Base-by-base conservation (phyloP, 2,329 filamentous ascomycete species). In the Rhexocercosporidium sp. region DNA sequence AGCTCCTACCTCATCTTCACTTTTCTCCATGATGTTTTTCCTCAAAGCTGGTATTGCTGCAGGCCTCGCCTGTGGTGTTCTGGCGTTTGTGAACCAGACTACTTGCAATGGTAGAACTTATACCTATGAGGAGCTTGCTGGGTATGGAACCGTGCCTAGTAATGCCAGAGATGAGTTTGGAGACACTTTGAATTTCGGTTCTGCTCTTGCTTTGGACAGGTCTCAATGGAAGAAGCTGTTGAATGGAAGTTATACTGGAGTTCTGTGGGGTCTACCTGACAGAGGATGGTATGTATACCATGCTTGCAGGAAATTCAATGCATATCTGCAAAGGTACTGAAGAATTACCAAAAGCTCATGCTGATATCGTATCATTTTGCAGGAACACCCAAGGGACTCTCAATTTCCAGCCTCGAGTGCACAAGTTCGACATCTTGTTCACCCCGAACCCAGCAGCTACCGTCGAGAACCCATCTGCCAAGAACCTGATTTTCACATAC, bases 331-430 rank as follows among this genome's bases (percentile, higher is more conserved):
- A 18, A 18, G 41, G 16, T n/a, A 44, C n/a, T 44, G 16, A n/a
- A 44, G 41, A 44, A 6, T 37, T 37, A 44, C 3, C 9, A 16
- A 44, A 44, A 44, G 9, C 16, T 20, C 44, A 22, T 22, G 20
- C n/a, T 47, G 18, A 47, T 20, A 59, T 34, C 3, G 54, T 47
- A 6, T 31, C 5, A 20, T 4, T 46, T 22, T 31, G 7, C 5
- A 83, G 81, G 89, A 92, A 93, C 74, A 92, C 90, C 0, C 81
- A 92, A 72, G 90, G 89, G 53, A 92, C 90, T 9, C 71, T 90
- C 20, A 92, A 92, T 76, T 91, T 85, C 76, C 86, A 91, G 70
- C 84, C 85, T 3, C 85, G 90, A 39, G 83, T 93, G 31, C 90
- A 93, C 77, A 90, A 91, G 75, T 89, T 92, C 76, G 76, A 80